phyloP scores from a whole-genome alignment of 805 yeast species.

The Yarrowia deformans region DNA sequence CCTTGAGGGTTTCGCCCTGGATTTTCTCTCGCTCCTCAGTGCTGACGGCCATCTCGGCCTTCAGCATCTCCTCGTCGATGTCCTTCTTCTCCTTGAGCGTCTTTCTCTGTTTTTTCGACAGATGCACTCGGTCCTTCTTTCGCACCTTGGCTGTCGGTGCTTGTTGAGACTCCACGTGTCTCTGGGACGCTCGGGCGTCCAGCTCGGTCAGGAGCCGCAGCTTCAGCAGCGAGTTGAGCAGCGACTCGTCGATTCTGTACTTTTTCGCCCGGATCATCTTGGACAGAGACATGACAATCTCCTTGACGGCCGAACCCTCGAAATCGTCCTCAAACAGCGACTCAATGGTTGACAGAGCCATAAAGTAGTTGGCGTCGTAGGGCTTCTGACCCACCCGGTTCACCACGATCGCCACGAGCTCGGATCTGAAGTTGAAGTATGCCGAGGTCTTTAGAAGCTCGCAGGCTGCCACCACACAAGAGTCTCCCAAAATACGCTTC shows the following conservation, averaged over 20 bases:
- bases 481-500: slow-evolving; percentile 46
- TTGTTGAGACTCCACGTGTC: slow-evolving; percentile 57
- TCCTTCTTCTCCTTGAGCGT: slow-evolving; percentile 83
- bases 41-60: slow-evolving; percentile 86
- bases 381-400: slow-evolving; percentile 67
- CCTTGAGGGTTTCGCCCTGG: slow-evolving; percentile 83
- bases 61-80: slow-evolving; percentile 87
- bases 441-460: slow-evolving; percentile 73
- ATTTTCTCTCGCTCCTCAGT: slow-evolving; percentile 83
- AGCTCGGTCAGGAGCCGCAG: slow-evolving; percentile 56
- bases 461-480: slow-evolving; percentile 78
- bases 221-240: slow-evolving; percentile 73
- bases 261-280: slow-evolving; percentile 76
- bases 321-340: slow-evolving; percentile 76
- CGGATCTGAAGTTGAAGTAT: slow-evolving; percentile 83
- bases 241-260: slow-evolving; percentile 83
- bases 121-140: slow-evolving; percentile 88
- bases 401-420: slow-evolving; percentile 69
- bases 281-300: slow-evolving; percentile 69
- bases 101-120: slow-evolving; percentile 89
- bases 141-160: slow-evolving; percentile 60
- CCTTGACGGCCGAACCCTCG: slow-evolving; percentile 82
- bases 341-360: slow-evolving; percentile 71
- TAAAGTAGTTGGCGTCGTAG: slow-evolving; percentile 59
- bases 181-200: slow-evolving; percentile 49